These are phyloP conservation scores for Smittium culicis DNA, from an alignment of 371 early-diverging fungal species.

Conservation along the genomic window DNA sequence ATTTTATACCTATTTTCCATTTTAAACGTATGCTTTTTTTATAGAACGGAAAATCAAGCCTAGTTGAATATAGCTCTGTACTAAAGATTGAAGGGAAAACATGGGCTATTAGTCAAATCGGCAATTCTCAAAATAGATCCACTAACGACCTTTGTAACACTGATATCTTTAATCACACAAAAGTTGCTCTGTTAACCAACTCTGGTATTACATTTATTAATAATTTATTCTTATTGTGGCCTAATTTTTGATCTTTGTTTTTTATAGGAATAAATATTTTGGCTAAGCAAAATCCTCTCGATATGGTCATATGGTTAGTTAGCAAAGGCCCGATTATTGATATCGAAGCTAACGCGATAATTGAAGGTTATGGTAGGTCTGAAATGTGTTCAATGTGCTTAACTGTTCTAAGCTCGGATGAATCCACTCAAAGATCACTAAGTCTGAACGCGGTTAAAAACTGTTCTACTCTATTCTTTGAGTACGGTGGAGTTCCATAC, in stretches of 20 bases:
- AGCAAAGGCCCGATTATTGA: conserved; percentile 1
- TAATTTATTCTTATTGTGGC: conserved; percentile 55
- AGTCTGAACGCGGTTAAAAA: conserved; percentile 20
- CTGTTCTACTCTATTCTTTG: conserved; percentile 23
- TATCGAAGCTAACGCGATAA: conserved; percentile 8
- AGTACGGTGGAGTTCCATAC: conserved; percentile 26
- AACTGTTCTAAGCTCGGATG: conserved; percentile 39
- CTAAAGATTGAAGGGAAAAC: conserved; percentile 61
- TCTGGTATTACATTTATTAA: conserved; percentile 39
- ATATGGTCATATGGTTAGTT: conserved; percentile 10
- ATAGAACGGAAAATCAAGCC: conserved; percentile 21
- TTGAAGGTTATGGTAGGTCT: conserved; percentile 10
- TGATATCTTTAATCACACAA: conserved; percentile 39
- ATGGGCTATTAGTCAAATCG: conserved; percentile 57
- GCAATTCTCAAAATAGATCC: conserved; percentile 11
- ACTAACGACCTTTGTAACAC: conserved; percentile 54
- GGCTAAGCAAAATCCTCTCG: conserved; percentile 7
- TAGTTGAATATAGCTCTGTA: conserved; percentile 23
- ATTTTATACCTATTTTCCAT: conserved; percentile 11
- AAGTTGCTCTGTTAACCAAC: conserved; percentile 58
- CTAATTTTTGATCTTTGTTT: conserved; percentile 1
- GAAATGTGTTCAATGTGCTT: conserved; percentile 60
- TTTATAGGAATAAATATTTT: conserved; percentile 31
- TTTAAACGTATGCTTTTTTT: too few species aligned
- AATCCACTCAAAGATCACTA: not conserved